Evolutionary conservation across 805 yeast genomes (phyloP).

Genomic region (Hanseniaspora vineae): DNA sequence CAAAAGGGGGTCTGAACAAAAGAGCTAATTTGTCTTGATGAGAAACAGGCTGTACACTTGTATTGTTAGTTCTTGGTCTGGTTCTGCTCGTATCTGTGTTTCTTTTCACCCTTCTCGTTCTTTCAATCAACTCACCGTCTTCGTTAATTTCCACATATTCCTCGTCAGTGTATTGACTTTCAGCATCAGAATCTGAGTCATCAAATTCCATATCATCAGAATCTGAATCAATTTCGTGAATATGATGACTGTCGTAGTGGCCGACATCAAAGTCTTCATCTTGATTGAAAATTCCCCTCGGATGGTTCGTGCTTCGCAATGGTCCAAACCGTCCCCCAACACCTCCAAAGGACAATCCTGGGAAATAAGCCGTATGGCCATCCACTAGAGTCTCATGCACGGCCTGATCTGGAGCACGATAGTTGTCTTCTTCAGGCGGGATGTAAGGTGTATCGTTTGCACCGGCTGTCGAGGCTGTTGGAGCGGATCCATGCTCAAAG

Average conservation of each 20-base stretch:
- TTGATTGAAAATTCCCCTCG: constrained; percentile 27
- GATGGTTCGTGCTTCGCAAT: constrained; percentile 20
- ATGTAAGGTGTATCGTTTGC: constrained; percentile 3
- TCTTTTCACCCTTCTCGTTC: constrained; percentile 16
- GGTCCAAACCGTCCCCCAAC: constrained; percentile 25
- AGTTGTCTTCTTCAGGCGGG: constrained; percentile 29
- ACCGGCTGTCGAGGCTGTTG: constrained; percentile 7
- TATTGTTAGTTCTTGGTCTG: constrained; percentile 16
- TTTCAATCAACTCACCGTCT: constrained; percentile 13
- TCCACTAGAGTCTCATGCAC: constrained; percentile 57
- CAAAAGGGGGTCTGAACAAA: constrained; percentile 89
- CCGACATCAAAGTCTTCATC: constrained; percentile 29
- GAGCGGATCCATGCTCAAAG: constrained; percentile 50
- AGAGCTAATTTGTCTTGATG: constrained; percentile 63
- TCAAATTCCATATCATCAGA: constrained; percentile 21
- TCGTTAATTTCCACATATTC: constrained; percentile 3
- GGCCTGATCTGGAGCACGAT: constrained; percentile 70
- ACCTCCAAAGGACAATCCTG: constrained; percentile 25
- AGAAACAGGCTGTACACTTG: constrained; percentile 26
- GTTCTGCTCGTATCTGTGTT: constrained; percentile 15
- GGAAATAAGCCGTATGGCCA: constrained; percentile 16
- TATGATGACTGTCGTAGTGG: constrained; percentile 23
- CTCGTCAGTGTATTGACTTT: constrained; percentile 1
- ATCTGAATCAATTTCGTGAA: constrained; percentile 20
- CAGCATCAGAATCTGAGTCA: constrained; percentile 7